Evolutionary conservation across 805 yeast species (phyloP).

Genomic region (Zygoascus bituminiphila): DNA sequence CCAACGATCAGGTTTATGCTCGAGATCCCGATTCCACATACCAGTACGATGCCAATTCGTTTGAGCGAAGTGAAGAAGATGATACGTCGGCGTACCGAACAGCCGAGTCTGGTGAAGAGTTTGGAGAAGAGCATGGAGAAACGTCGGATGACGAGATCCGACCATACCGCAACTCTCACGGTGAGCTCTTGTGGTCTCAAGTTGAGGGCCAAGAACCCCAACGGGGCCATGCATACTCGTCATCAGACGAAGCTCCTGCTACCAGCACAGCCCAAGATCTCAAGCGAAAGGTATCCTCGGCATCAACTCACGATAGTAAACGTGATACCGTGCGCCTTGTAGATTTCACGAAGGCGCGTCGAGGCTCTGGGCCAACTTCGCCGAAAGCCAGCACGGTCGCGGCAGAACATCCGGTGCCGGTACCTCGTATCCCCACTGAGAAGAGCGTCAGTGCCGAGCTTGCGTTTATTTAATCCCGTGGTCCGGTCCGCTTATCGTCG

Average conservation of each 20-base stretch:
- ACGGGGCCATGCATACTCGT: neutral
- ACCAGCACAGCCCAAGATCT: conserved; percentile 8
- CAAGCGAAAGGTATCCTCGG: conserved; percentile 4
- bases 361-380: neutral
- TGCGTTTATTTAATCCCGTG: conserved; percentile 28
- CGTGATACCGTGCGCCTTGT: conserved; percentile 32
- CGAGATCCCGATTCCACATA: neutral
- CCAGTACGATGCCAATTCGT: neutral
- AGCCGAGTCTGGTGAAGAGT: conserved; percentile 26
- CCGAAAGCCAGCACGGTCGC: neutral
- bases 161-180: conserved; percentile 28
- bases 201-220: conserved; percentile 4
- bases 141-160: conserved; percentile 19
- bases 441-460: conserved; percentile 23
- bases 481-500: no score
- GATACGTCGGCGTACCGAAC: conserved; percentile 22
- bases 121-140: conserved; percentile 10
- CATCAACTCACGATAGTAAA: conserved; percentile 4
- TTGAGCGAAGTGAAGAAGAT: neutral
- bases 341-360: conserved; percentile 26
- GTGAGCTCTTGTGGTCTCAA: conserved; percentile 26
- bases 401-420: neutral
- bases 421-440: neutral
- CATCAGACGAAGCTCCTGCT: conserved; percentile 2
- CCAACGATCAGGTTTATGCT: conserved; percentile 1